A percentile compares a stretch with the other conserved stretches of the same genome.
phyloP scores from a whole-genome alignment of 306 rosid genomes.

The Vigna reflexopilosa region DNA sequence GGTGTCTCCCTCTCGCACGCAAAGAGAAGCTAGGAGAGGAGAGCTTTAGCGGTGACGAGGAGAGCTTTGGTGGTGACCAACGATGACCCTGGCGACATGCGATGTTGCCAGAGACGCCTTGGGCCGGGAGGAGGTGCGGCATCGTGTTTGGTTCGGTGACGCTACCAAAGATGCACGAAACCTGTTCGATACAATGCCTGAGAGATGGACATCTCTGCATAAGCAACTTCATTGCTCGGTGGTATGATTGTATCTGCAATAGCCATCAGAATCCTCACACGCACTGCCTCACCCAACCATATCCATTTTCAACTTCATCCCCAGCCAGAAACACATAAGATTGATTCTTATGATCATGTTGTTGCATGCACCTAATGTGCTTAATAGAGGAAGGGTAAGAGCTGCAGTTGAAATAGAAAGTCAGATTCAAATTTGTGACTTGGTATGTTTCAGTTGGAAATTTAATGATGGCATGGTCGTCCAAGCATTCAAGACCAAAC shows the following conservation, averaged over 20 bases:
- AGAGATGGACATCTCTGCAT: constrained; percentile 40
- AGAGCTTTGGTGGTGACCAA: too few relatives aligned
- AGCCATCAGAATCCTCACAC: constrained; percentile 49
- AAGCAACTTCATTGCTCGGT: constrained; percentile 25
- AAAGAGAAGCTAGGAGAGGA: too few relatives aligned
- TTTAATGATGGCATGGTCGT: not conserved
- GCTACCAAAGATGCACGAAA: too few relatives aligned
- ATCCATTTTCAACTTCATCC: not conserved
- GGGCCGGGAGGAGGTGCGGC: too few relatives aligned
- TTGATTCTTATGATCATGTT: not conserved
- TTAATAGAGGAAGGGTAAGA: not conserved
- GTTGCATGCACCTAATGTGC: constrained; percentile 33
- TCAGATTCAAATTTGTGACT: constrained; percentile 14
- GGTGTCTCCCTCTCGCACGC: too few relatives aligned
- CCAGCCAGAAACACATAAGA: constrained; percentile 44
- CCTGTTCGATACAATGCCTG: too few relatives aligned
- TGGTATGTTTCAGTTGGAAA: constrained; percentile 36
- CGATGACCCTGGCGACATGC: too few relatives aligned
- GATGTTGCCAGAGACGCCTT: too few relatives aligned
- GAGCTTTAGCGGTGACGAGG: too few relatives aligned
- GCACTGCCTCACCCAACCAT: constrained; percentile 10
- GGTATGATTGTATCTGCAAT: constrained; percentile 21
- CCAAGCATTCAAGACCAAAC: constrained; percentile 40
- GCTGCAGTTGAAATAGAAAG: constrained; percentile 15
- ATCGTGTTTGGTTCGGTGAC: too few relatives aligned